phyloP scores from a whole-genome alignment of 495 filamentous ascomycete genomes.

The Achaetomiella virescens region DNA sequence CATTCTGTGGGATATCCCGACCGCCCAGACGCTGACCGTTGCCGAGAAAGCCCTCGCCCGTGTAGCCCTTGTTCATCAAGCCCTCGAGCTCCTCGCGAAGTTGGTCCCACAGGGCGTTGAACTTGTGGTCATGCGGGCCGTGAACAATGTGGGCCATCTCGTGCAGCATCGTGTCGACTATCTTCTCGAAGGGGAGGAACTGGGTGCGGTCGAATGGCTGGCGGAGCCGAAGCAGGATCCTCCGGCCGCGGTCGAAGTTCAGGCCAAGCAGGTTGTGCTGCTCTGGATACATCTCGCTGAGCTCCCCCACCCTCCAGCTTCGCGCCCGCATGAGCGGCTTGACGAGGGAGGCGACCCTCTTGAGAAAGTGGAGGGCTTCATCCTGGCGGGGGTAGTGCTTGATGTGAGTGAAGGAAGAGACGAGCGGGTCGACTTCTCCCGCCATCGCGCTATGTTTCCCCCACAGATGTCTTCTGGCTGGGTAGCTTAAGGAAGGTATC shows the following conservation, averaged over 20 bases:
- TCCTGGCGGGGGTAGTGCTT: conserved; percentile 61
- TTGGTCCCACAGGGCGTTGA: conserved; percentile 81
- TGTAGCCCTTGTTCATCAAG: conserved; percentile 74
- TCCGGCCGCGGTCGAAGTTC: conserved; percentile 68
- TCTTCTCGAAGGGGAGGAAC: conserved; percentile 74
- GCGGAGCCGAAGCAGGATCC: conserved; percentile 78
- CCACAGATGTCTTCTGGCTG: neutral
- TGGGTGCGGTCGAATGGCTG: conserved; percentile 66
- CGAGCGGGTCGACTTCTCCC: conserved; percentile 62
- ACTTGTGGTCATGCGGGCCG: conserved; percentile 75
- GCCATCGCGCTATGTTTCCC: conserved; percentile 1
- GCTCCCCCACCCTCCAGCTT: conserved; percentile 69
- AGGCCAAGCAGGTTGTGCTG: conserved; percentile 70
- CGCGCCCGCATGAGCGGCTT: conserved; percentile 93
- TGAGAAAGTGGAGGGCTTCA: conserved; percentile 76
- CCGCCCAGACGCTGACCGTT: conserved; percentile 65
- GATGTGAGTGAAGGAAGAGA: conserved; percentile 75
- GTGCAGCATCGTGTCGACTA: conserved; percentile 91
- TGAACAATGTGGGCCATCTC: conserved; percentile 87
- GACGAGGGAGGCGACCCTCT: conserved; percentile 79
- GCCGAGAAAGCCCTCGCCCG: conserved; percentile 82
- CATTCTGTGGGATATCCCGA: conserved; percentile 55
- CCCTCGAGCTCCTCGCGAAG: conserved; percentile 78
- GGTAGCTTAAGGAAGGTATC: neutral
- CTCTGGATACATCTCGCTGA: conserved; percentile 79